phyloP scores from a whole-genome alignment of 345 rosid species.

The Pugionium dolabratum region DNA sequence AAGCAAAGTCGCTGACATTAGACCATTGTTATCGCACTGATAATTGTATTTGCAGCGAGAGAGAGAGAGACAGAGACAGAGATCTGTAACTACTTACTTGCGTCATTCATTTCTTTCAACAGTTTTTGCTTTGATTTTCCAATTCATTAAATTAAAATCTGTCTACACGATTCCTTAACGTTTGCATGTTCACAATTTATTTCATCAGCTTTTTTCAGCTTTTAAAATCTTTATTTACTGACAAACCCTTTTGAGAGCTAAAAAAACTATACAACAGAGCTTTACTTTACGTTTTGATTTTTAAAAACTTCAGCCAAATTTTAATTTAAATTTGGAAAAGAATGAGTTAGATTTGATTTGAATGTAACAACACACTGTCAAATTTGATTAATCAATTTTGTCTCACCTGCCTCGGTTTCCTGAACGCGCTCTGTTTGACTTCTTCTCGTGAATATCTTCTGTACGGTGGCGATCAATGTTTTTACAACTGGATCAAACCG shows the following conservation, averaged over 20 bases:
- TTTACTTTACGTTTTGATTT: not conserved
- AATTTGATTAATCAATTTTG: constrained; percentile 39
- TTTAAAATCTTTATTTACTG: constrained; percentile 17
- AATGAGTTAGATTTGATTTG: constrained; percentile 26
- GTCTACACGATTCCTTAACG: constrained; percentile 24
- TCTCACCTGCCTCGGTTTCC: constrained; percentile 38
- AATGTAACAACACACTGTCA: constrained; percentile 36
- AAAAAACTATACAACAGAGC: not conserved
- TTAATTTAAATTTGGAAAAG: not conserved
- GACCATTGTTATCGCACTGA: not conserved
- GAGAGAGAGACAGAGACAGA: not conserved
- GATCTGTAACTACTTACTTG: too few species aligned
- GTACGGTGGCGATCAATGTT: not conserved
- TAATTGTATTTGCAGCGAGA: not conserved
- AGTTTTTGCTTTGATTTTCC: constrained; percentile 5
- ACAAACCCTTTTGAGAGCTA: constrained; percentile 22
- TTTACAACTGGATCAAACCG: too few species aligned
- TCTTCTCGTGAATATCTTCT: constrained; percentile 40
- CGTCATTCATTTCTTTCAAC: too few species aligned
- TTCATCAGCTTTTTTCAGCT: constrained; percentile 40
- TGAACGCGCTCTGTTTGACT: constrained; percentile 35
- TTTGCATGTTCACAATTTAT: constrained; percentile 39
- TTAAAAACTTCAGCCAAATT: not conserved
- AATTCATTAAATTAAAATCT: not conserved
- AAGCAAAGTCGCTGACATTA: not conserved